A percentile compares a stretch with the other conserved stretches of the same genome.
Conservation (phyloP, 2,329 filamentous ascomycete species). For the Stachybotrys elegans region DNA sequence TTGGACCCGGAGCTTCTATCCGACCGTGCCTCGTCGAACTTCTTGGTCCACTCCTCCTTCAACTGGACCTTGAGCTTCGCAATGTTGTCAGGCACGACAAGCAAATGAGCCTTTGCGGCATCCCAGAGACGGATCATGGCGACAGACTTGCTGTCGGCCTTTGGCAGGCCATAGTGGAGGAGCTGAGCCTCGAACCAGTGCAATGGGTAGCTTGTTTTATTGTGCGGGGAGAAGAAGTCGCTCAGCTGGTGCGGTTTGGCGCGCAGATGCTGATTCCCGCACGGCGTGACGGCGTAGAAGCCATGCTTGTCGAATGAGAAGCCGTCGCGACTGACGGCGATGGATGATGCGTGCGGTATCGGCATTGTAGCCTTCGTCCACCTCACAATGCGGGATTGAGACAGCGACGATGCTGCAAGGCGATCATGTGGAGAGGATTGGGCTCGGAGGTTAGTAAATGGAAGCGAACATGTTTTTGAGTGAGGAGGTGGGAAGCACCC, state of each 20-base stretch:
- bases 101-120: slow-evolving; percentile 41
- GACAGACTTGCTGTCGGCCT: slow-evolving; percentile 51
- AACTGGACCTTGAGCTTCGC: slow-evolving; percentile 45
- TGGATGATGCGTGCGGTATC: no score
- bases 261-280: slow-evolving; percentile 39
- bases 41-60: slow-evolving; percentile 52
- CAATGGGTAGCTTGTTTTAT: slow-evolving; percentile 42
- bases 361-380: no score
- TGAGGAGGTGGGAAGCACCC: no score
- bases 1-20: no score
- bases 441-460: no score
- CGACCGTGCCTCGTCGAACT: slow-evolving; percentile 43
- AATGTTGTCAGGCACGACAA: slow-evolving; percentile 46
- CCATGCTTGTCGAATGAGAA: slow-evolving; percentile 39
- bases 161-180: slow-evolving; percentile 54
- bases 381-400: no score
- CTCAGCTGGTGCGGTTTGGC: slow-evolving; percentile 38
- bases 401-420: no score
- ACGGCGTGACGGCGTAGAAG: slow-evolving; percentile 38
- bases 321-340: no score
- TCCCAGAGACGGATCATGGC: slow-evolving; percentile 56
- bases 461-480: no score
- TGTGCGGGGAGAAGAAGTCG: slow-evolving; percentile 36
- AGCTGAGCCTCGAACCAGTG: slow-evolving; percentile 61
- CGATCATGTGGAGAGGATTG: no score